A percentile compares a stretch with the other conserved stretches of the same genome.
These are phyloP conservation scores for Cryptococcus depauperatus DNA, from an alignment of 1,284 basidiomycete species.

Conservation along the genomic window DNA sequence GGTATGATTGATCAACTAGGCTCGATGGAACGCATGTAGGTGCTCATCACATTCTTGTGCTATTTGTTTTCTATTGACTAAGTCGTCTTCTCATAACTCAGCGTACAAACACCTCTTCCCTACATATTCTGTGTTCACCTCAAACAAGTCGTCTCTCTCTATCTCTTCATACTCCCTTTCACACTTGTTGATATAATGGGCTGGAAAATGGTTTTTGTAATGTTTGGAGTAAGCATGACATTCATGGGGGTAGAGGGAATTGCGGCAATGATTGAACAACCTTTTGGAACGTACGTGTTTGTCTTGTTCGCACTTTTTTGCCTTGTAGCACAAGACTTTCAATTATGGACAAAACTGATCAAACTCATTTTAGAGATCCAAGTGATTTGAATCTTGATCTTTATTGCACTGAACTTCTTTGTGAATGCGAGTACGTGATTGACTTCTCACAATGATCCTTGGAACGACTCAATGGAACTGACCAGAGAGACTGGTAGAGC, in stretches of 20 bases:
- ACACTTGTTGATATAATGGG: constrained; percentile 57
- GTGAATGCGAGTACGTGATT: constrained; percentile 64
- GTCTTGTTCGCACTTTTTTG: constrained; percentile 47
- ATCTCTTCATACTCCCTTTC: constrained; percentile 76
- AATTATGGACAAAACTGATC: no score
- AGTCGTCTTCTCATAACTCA: neutral
- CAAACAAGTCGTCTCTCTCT: constrained; percentile 84
- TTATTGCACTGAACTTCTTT: constrained; percentile 73
- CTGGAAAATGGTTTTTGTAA: constrained; percentile 70
- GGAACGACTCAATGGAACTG: neutral
- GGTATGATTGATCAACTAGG: constrained; percentile 75
- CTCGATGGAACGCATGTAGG: constrained; percentile 66
- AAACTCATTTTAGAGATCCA: constrained; percentile 45
- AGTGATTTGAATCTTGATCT: constrained; percentile 51
- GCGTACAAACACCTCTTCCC: constrained; percentile 37
- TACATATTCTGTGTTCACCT: constrained; percentile 62
- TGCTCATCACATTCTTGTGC: constrained; percentile 2
- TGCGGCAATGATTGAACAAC: constrained; percentile 84
- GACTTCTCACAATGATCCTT: neutral
- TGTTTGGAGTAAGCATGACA: constrained; percentile 64
- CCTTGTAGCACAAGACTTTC: neutral
- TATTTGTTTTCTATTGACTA: neutral
- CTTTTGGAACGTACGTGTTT: constrained; percentile 48
- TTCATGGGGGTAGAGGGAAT: constrained; percentile 85
- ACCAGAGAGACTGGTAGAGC: constrained; percentile 49